Evolutionary conservation across 345 rosid species (phyloP).

Genomic region (Euclidium syriacum): DNA sequence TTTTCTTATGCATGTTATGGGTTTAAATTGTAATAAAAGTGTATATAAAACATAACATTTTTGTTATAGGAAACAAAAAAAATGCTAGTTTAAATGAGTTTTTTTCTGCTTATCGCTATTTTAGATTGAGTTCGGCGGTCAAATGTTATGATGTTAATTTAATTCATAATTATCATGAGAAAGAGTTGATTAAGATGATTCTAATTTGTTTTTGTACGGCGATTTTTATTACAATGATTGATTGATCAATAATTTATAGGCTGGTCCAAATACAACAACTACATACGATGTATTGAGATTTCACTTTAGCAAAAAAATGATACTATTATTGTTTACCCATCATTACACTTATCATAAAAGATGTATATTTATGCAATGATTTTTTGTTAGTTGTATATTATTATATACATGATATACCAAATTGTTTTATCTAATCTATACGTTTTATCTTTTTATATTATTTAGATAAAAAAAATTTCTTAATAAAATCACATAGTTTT

Average conservation of each 20-base stretch:
- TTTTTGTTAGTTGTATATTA: not conserved
- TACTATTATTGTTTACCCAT: slow-evolving; percentile 16
- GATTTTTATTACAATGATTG: slow-evolving; percentile 20
- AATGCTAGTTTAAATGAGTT: not conserved
- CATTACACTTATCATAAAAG: slow-evolving; percentile 6
- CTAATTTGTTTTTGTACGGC: slow-evolving; percentile 10
- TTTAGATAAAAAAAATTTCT: no score
- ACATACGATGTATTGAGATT: slow-evolving; percentile 15
- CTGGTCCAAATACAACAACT: slow-evolving; percentile 29
- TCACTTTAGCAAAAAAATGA: not conserved
- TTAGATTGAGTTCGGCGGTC: not conserved
- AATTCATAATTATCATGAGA: not conserved
- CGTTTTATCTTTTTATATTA: no score
- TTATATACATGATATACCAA: not conserved
- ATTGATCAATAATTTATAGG: slow-evolving; percentile 12
- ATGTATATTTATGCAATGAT: not conserved
- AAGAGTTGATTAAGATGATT: not conserved
- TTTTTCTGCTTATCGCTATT: not conserved
- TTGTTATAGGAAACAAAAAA: no score
- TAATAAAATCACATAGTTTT: no score
- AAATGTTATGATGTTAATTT: not conserved
- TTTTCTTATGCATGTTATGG: no score
- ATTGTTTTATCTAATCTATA: not conserved
- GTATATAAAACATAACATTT: no score
- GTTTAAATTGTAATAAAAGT: no score